Evolutionary conservation across 163 green algal species (phyloP), one percentile per base, ranked within the genome.

Genomic region (Smithsoniella earleae): DNA sequence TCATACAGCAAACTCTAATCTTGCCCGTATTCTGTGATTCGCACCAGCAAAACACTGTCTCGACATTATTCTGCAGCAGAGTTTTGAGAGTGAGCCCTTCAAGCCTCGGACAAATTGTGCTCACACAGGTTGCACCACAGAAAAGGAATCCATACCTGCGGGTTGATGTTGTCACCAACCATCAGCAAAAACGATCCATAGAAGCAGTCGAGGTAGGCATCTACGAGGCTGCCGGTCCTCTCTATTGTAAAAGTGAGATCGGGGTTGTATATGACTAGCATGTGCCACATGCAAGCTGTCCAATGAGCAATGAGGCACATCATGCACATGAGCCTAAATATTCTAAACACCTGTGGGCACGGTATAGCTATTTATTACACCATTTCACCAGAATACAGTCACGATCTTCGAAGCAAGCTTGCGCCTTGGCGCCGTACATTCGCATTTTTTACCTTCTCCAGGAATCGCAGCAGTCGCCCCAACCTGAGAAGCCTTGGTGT

Each of bases 281-380:
- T 36, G 33, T 55, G 64, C 64, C 52, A 73, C 10, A n/a, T 22
- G 76, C 84, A 89, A 2, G 73, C 64, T 16, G 83, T 74, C 84
- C 84, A 89, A 62, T 89, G 84, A 18, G 77, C 77, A 3, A 86
- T 76, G 4, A 86, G 73, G 36, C 66, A 77, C 77, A 89, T 87
- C 72, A 88, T 82, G 36, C 83, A 80, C 40, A 87, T 78, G 30
- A 89, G 80, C 46, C 83, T 78, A 37, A 85, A 64, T 16, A 85
- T 83, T 44, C 74, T 73, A 73, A 86, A 86, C 5, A 84, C 40
- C 40, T 49, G 40, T 49, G 40, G 13, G 40, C 40, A 49, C 40
- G 40, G 13, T 49, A n/a, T n/a, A n/a, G n/a, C n/a, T n/a, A n/a
- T n/a, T n/a, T n/a, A n/a, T n/a, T n/a, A n/a, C n/a, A n/a, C n/a